phyloP scores from a whole-genome alignment of 345 rosid genomes.

The Salix caprea region DNA sequence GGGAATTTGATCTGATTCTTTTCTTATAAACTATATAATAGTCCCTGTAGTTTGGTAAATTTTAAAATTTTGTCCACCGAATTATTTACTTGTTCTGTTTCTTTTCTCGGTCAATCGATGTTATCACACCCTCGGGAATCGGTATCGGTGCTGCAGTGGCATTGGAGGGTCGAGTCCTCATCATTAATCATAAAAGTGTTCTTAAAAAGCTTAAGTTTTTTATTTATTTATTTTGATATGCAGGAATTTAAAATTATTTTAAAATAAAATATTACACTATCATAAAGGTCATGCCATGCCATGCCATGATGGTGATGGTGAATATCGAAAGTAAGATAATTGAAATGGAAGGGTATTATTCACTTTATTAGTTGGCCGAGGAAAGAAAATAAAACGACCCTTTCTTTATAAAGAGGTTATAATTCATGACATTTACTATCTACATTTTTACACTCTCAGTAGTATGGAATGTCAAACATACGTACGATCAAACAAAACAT shows the following conservation, averaged over 20 bases:
- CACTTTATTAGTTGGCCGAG: slow-evolving; percentile 3
- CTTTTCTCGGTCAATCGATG: neutral
- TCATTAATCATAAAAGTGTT: slow-evolving; percentile 3
- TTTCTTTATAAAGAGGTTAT: neutral
- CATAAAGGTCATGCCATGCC: neutral
- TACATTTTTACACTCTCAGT: slow-evolving; percentile 15
- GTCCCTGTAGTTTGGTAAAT: neutral
- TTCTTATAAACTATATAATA: neutral
- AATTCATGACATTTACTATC: slow-evolving; percentile 1
- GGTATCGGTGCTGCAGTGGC: neutral
- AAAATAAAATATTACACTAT: too few species aligned
- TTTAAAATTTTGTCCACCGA: neutral
- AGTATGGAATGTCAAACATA: slow-evolving; percentile 2
- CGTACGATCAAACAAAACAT: slow-evolving; percentile 11
- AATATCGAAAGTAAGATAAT: neutral
- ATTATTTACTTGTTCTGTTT: neutral
- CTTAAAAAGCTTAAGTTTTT: too few species aligned
- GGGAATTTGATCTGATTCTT: too few species aligned
- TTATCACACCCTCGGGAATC: slow-evolving; percentile 4
- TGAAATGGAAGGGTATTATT: neutral
- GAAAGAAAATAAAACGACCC: neutral
- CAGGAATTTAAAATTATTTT: too few species aligned
- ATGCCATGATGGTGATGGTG: neutral
- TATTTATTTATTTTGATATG: too few species aligned
- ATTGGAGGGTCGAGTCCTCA: slow-evolving; percentile 6